These are phyloP conservation scores for Solanum aculeatissimum DNA, from an alignment of 305 asterid species.

Conservation along the genomic window DNA sequence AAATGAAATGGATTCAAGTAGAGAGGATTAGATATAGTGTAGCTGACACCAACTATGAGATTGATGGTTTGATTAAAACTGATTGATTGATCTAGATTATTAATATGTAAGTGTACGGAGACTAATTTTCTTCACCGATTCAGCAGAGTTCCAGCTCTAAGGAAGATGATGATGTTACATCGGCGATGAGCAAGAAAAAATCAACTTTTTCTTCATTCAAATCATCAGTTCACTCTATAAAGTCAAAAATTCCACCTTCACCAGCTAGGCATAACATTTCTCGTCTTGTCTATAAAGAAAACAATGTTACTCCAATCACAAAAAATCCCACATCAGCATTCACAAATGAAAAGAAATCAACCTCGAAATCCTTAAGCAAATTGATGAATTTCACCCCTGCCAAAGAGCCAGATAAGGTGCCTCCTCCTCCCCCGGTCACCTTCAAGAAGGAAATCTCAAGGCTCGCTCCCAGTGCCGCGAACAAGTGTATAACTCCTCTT, in stretches of 20 bases:
- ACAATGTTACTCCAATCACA: constrained; percentile 6
- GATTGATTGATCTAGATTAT: not conserved
- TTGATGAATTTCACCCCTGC: constrained; percentile 29
- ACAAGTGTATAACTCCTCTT: constrained; percentile 28
- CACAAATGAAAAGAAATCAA: constrained; percentile 4
- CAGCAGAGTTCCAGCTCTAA: constrained; percentile 15
- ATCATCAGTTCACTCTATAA: constrained; percentile 26
- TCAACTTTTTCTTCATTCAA: constrained; percentile 21
- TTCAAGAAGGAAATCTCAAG: constrained; percentile 15
- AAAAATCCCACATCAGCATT: constrained; percentile 3
- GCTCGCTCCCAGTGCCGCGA: constrained; percentile 11
- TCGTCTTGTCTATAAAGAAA: constrained; percentile 35
- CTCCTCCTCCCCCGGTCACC: not conserved
- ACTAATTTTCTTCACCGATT: not conserved
- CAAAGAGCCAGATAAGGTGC: constrained; percentile 25
- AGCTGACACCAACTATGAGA: not conserved
- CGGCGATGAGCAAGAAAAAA: constrained; percentile 24
- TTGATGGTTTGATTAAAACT: not conserved
- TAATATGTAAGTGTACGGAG: not conserved
- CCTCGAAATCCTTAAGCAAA: constrained; percentile 36
- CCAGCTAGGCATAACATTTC: constrained; percentile 36
- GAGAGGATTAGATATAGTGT: not conserved
- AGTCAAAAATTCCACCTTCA: constrained; percentile 29
- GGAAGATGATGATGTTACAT: constrained; percentile 9
- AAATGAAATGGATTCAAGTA: not conserved